Percentiles rank a stretch among this genome's conserved stretches.
Conservation (phyloP, 1,139 yeast species). For the Geotrichum histeridarum region DNA sequence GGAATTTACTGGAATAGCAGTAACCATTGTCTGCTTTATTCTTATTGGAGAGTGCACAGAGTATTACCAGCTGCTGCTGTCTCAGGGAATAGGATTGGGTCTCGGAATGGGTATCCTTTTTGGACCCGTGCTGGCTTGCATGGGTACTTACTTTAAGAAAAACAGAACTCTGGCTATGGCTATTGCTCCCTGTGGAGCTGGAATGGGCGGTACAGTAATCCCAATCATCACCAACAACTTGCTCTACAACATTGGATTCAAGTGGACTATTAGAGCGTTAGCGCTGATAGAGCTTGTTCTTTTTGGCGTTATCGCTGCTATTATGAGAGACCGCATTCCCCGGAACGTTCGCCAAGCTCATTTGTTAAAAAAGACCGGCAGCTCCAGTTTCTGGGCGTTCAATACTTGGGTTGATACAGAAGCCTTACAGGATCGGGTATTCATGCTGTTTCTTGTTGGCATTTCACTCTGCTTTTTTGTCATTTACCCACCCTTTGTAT, state of each 20-base stretch:
- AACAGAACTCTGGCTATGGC: slow-evolving; percentile 53
- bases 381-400: background rate
- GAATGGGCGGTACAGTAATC: slow-evolving; percentile 54
- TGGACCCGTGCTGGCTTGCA: slow-evolving; percentile 18
- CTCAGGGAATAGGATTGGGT: slow-evolving; percentile 49
- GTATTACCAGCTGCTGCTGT: slow-evolving; percentile 49
- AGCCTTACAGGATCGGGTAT: slow-evolving; percentile 12
- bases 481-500: slow-evolving; percentile 10
- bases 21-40: slow-evolving; percentile 45
- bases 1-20: slow-evolving; percentile 44
- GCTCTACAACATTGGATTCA: slow-evolving; percentile 42
- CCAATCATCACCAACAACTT: slow-evolving; percentile 40
- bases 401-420: slow-evolving; percentile 11
- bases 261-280: slow-evolving; percentile 46
- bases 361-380: slow-evolving; percentile 7
- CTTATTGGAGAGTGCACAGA: slow-evolving; percentile 46
- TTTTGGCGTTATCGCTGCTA: slow-evolving; percentile 2
- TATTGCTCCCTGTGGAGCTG: slow-evolving; percentile 53
- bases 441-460: slow-evolving; percentile 14
- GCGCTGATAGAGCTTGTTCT: slow-evolving; percentile 24
- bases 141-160: slow-evolving; percentile 39
- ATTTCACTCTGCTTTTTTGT: slow-evolving; percentile 9
- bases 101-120: slow-evolving; percentile 37
- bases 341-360: slow-evolving; percentile 4
- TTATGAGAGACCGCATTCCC: slow-evolving; percentile 16